Evolutionary conservation across 176 grass and related monocot species (phyloP), one percentile per base, ranked within the genome.

Genomic region (Paspalum notatum): DNA sequence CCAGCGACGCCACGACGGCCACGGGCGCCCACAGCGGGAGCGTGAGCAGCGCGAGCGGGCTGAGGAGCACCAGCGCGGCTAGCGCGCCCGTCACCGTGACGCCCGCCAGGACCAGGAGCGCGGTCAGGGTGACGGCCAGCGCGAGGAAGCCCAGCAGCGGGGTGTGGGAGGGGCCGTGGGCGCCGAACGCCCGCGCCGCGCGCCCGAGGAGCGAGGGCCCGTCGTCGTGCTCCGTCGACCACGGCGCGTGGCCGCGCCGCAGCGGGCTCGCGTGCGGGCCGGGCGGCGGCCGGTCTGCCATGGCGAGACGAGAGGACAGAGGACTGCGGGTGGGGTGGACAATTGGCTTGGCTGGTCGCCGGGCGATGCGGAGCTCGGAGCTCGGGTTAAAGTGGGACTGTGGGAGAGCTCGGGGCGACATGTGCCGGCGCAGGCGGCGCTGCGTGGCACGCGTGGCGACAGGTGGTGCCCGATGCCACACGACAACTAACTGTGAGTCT

Each of bases 11-110:
- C 52, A 51, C 64, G 0, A 55, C 15, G 0, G 21, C 80, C 13
- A 82, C 55, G 5, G 91, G 89, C 66, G 85, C 66, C 91, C 89
- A 97, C 37, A 97, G 89, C 17, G 89, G 91, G 66, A 58, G 62
- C 4, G 82, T 90, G 37, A 97, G 79, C 8, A 97, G 82, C 27
- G 77, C 7, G 44, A 97, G 84, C 66, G 91, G 91, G 74, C 87
- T 75, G 55, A 97, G 57, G 56, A 88, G n/a, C 62, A 90, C 56
- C 41, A 86, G 61, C 15, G 39, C 75, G 12, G 84, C 54, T 12
- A 88, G 53, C 26, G 59, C 65, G 64, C 55, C 84, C 7, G 67
- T 53, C 17, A 97, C 60, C 75, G 89, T 94, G n/a, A 84, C 50
- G 49, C 91, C 85, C 4, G 85, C 77, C 17, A 94, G 83, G 49